Base-by-base conservation (phyloP, 768 basidiomycete species). In the Melanogaster broomeanus region DNA sequence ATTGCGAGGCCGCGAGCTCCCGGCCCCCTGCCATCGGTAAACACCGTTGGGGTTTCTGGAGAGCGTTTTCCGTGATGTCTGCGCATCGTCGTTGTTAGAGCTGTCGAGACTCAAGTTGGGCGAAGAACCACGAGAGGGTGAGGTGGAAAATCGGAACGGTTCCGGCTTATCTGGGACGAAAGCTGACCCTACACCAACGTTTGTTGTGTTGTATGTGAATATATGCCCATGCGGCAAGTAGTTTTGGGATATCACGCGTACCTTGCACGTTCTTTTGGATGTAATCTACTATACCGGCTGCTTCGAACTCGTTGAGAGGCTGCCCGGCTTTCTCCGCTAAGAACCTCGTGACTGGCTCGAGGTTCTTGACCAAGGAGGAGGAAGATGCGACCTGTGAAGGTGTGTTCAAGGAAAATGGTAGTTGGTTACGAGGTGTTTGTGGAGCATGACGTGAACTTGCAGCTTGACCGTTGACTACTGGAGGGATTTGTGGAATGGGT, bases 1-100 rank as follows among this genome's bases (percentile, higher is more conserved):
- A 64, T 88, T 90, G 42, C 80, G 79, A 18, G 75, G 71, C 59
- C 78, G 83, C 12, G 89, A 82, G 58, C 86, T 89, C 38, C 88
- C 88, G 28, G 74, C 85, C n/a, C 89, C 90, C 57, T 84, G 79
- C 85, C 85, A 90, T 42, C 77, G 76, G 67, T 87, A 87, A 30
- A 71, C 62, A 19, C 89, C 89, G 62, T 91, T 92, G 0, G 89
- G 89, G 60, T 92, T 92, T 62, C 73, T 81, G 19, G 76, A 63
- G 7, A 91, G 70, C 10, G 77, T 83, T 61, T 78, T 83, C 16
- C 77, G 77, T 6, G 82, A 74, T 15, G 76, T 62, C 33, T 69
- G 70, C 6, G 15, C 22, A 34, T 49, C 48, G 28, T 51, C 51
- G 22, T 18, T 19, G 19, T 41, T 38, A 7, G 52, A 27, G 25